Evolutionary conservation across 1,139 yeast species (phyloP).

Genomic region (Saccharomyces hybrid): DNA sequence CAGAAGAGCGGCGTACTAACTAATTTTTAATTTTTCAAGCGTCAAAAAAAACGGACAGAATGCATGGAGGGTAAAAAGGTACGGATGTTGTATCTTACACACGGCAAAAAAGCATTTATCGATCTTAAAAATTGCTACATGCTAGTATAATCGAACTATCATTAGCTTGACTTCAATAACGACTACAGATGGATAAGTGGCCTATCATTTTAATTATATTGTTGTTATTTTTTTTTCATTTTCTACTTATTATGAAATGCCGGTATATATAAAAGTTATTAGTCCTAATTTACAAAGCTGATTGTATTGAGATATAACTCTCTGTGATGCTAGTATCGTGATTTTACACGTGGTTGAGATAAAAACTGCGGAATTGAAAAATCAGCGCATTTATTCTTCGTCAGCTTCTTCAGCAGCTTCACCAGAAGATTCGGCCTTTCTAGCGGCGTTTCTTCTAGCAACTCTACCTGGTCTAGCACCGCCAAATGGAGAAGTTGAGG

Average conservation of each 20-base stretch:
- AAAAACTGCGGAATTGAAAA: slow-evolving; percentile 5
- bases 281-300: slow-evolving; percentile 1
- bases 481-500: too few species aligned
- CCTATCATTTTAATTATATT: not conserved
- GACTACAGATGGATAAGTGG: not conserved
- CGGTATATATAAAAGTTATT: not conserved
- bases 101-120: not conserved
- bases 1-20: not conserved
- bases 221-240: not conserved
- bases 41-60: not conserved
- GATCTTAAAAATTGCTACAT: not conserved
- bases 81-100: not conserved
- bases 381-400: slow-evolving; percentile 30
- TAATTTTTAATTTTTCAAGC: not conserved
- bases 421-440: too few species aligned
- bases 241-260: not conserved
- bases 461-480: too few species aligned
- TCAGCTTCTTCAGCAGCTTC: too few species aligned
- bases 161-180: not conserved
- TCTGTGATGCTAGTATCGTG: not conserved
- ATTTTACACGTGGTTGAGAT: slow-evolving; percentile 6
- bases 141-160: not conserved
- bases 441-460: too few species aligned
- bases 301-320: not conserved
- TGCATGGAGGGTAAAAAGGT: not conserved